phyloP scores from a whole-genome alignment of 2,329 filamentous ascomycete species.

The Sarocladium kiliense region DNA sequence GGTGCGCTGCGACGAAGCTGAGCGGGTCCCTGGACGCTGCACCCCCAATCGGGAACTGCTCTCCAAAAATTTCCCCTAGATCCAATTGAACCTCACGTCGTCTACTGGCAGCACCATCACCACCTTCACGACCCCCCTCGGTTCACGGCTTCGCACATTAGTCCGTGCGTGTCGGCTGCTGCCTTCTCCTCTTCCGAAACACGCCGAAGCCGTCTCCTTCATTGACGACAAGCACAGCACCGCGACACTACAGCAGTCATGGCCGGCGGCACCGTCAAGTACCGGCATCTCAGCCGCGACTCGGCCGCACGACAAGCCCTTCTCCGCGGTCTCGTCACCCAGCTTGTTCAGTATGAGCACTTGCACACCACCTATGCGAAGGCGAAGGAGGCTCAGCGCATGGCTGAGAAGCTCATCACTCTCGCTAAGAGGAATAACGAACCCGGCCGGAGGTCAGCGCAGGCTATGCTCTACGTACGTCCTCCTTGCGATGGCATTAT shows the following conservation, averaged over 20 bases:
- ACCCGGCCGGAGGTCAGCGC: constrained; percentile 68
- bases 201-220: not conserved
- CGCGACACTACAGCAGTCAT: constrained; percentile 40
- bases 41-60: constrained; percentile 7
- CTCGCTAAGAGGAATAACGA: constrained; percentile 90
- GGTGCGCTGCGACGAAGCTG: constrained; percentile 3
- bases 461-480: constrained; percentile 80
- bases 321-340: constrained; percentile 92
- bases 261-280: constrained; percentile 83
- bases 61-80: constrained; percentile 8
- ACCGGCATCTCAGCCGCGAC: constrained; percentile 79
- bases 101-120: not conserved
- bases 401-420: constrained; percentile 93
- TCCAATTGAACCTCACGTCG: not conserved
- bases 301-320: constrained; percentile 88
- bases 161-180: not conserved
- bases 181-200: not conserved
- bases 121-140: not conserved
- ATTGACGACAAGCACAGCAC: not conserved
- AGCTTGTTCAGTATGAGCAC: constrained; percentile 86
- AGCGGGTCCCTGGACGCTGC: not conserved
- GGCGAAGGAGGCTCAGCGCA: constrained; percentile 90
- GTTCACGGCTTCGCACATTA: not conserved
- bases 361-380: constrained; percentile 95
- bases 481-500: not conserved